These are phyloP conservation scores for Globisporangium polare DNA, from an alignment of 352 stramenopile genomes.

Conservation along the genomic window DNA sequence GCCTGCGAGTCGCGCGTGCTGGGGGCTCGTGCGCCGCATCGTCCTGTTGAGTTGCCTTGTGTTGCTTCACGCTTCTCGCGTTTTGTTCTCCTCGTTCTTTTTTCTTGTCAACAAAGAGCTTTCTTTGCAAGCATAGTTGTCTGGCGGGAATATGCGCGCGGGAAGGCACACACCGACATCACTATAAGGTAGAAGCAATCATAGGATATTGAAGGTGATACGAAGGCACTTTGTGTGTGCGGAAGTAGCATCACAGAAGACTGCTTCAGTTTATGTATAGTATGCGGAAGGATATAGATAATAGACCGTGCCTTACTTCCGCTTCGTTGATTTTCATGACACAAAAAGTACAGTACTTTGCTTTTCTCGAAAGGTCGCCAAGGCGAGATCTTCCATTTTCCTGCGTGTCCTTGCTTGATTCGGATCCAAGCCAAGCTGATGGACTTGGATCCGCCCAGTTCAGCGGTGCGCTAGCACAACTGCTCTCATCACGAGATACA, in stretches of 20 bases:
- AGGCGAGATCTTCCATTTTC: not conserved
- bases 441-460: not conserved
- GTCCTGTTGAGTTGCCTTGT: not conserved
- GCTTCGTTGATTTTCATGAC: too few species aligned
- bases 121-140: not conserved
- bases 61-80: not conserved
- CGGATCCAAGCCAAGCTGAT: not conserved
- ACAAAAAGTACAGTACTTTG: too few species aligned
- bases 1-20: slow-evolving; percentile 1
- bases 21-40: slow-evolving; percentile 6
- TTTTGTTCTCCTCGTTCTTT: not conserved
- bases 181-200: too few species aligned
- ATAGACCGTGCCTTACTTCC: too few species aligned
- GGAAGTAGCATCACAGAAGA: too few species aligned
- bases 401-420: not conserved
- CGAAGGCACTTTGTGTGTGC: too few species aligned
- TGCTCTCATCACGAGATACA: too few species aligned
- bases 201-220: too few species aligned
- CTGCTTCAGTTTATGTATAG: too few species aligned
- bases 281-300: too few species aligned
- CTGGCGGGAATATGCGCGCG: too few species aligned
- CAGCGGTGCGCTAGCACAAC: not conserved
- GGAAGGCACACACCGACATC: too few species aligned
- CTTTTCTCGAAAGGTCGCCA: not conserved
- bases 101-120: not conserved